Evolutionary conservation across 371 early-diverging fungal genomes (phyloP), one percentile per base, ranked within the genome.

Genomic region (Mucor racemosus): DNA sequence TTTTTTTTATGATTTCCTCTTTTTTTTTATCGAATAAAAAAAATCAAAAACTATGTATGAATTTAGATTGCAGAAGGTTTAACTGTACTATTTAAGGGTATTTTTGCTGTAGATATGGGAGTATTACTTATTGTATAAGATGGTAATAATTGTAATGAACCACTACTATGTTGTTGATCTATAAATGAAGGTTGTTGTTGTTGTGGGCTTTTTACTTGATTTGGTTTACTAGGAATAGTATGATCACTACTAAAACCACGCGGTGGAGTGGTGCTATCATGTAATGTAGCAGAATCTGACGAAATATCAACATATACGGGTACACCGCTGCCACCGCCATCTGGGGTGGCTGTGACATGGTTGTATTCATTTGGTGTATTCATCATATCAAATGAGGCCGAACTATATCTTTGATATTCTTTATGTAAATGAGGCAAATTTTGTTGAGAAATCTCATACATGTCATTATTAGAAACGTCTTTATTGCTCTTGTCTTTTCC

Each of bases 191-290:
- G 36, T 35, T 44, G 61, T 15, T 44, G 61, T 15, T 60, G 46
- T 50, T 62, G 50, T 26, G 26, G 21, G 21, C 36, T 50, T 14
- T 38, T 62, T 50, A 62, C 62, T 62, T 62, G 62, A 38, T 62
- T 62, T 0, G 62, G 62, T 26, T 62, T 62, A 62, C 50, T 17
- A 33, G 14, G n/a, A 5, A 33, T 38, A 11, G 4, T 34, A 46
- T 57, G 46, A n/a, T 58, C 65, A 57, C n/a, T 42, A 41, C 57
- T 48, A 48, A 58, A 65, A 21, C 58, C 58, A 48, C 58, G 65
- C 44, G 65, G 65, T 19, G 65, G 50, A 15, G 33, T 64, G 33
- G 34, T 42, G 42, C 35, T 54, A 44, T 64, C 65, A 58, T 58
- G 58, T 15, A 65, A 48, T 39, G 58, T 58, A n/a, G 36, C 40